phyloP scores from a whole-genome alignment of 176 grass and related monocot genomes.

The Alopecurus myosuroides region DNA sequence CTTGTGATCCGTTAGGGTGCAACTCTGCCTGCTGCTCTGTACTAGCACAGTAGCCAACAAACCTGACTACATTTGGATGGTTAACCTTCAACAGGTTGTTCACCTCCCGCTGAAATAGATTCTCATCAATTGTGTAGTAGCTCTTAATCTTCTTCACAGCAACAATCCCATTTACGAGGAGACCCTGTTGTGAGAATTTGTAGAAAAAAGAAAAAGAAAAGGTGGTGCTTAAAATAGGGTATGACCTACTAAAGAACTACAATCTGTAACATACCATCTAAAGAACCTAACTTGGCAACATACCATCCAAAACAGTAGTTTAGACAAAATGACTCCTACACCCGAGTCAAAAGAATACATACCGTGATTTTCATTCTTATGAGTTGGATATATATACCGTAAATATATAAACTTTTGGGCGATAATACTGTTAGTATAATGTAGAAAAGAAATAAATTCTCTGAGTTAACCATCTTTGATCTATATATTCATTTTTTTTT shows the following conservation, averaged over 20 bases:
- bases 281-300: no score
- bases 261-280: not conserved
- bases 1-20: not conserved
- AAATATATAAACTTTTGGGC: no score
- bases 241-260: accelerated
- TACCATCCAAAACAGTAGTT: no score
- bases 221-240: no score
- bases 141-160: not conserved
- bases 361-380: no score
- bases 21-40: not conserved
- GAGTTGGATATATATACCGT: no score
- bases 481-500: no score
- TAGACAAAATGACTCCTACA: no score
- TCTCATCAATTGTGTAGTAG: not conserved
- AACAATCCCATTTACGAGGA: not conserved
- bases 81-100: not conserved
- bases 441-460: no score
- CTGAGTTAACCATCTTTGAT: no score
- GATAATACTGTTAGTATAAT: no score
- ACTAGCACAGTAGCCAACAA: not conserved
- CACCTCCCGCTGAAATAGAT: not conserved
- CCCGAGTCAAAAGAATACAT: no score
- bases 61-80: not conserved
- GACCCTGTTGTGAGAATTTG: not conserved
- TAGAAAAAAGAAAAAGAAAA: not conserved